These are phyloP conservation scores for Sporisorium iseilematis-ciliati DNA, from an alignment of 1,284 basidiomycete species.

Conservation along the genomic window DNA sequence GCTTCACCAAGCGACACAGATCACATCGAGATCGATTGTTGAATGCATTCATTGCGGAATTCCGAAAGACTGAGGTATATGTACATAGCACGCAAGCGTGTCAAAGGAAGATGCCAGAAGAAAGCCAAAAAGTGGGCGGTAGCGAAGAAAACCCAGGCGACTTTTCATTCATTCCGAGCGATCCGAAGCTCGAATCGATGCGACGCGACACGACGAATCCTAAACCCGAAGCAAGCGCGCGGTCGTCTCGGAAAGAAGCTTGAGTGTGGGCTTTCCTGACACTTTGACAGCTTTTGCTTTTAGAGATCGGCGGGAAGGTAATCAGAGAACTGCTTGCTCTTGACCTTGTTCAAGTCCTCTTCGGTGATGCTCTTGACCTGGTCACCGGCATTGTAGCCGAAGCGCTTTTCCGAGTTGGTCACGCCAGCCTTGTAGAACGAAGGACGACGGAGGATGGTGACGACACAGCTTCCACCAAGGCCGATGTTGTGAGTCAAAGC, in stretches of 20 bases:
- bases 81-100: not conserved
- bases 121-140: conserved; percentile 2
- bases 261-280: not conserved
- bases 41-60: not conserved
- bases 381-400: conserved; percentile 63
- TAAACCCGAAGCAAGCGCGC: not conserved
- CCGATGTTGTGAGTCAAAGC: conserved; percentile 87
- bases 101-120: not conserved
- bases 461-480: conserved; percentile 74
- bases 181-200: not conserved
- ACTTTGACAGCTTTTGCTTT: not conserved
- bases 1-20: no score
- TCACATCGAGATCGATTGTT: not conserved
- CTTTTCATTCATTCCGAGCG: conserved; percentile 1
- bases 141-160: no score
- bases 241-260: not conserved
- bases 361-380: conserved; percentile 57
- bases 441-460: conserved; percentile 54
- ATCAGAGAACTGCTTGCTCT: conserved; percentile 61
- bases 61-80: not conserved
- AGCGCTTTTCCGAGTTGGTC: conserved; percentile 54
- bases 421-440: conserved; percentile 59
- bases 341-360: conserved; percentile 60
- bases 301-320: conserved; percentile 56
- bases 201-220: not conserved